Conservation (phyloP, 2,329 filamentous ascomycete genomes). For the Fusarium gaditjirri region DNA sequence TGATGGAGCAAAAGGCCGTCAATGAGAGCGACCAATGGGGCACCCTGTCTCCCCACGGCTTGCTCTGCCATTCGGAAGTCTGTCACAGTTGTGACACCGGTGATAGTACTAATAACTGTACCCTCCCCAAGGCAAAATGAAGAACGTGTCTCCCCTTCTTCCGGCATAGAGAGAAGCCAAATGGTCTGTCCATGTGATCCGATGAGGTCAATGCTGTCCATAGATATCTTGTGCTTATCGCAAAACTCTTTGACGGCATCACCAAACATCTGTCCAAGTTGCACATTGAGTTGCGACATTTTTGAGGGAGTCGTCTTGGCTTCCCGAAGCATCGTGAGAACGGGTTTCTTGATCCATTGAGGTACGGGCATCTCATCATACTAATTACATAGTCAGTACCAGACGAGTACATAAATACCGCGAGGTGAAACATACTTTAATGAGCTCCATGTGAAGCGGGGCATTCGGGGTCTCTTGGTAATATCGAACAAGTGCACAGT, state of each 20-base stretch:
- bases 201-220: slow-evolving; percentile 63
- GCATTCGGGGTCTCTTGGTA: slow-evolving; percentile 61
- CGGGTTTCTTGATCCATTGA: slow-evolving; percentile 63
- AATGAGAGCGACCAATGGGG: slow-evolving; percentile 67
- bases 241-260: slow-evolving; percentile 62
- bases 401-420: fast-evolving
- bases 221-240: slow-evolving; percentile 53
- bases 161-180: slow-evolving; percentile 58
- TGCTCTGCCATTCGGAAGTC: slow-evolving; percentile 68
- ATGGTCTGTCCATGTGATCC: slow-evolving; percentile 68
- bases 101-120: slow-evolving; percentile 62
- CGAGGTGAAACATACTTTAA: neutral
- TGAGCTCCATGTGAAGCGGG: slow-evolving; percentile 63
- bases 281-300: slow-evolving; percentile 65
- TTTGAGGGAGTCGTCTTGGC: slow-evolving; percentile 63
- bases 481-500: slow-evolving; percentile 67
- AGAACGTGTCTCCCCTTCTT: slow-evolving; percentile 55
- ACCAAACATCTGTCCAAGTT: slow-evolving; percentile 67
- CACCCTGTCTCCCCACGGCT: slow-evolving; percentile 64
- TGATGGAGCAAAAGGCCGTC: slow-evolving; percentile 66
- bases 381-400: slow-evolving; percentile 5
- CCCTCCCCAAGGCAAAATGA: slow-evolving; percentile 67
- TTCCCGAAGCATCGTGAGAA: slow-evolving; percentile 65
- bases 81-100: slow-evolving; percentile 66
- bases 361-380: slow-evolving; percentile 67